Evolutionary conservation across 345 rosid species (phyloP), one percentile per base, ranked within the genome.

Genomic region (Balakata baccata): DNA sequence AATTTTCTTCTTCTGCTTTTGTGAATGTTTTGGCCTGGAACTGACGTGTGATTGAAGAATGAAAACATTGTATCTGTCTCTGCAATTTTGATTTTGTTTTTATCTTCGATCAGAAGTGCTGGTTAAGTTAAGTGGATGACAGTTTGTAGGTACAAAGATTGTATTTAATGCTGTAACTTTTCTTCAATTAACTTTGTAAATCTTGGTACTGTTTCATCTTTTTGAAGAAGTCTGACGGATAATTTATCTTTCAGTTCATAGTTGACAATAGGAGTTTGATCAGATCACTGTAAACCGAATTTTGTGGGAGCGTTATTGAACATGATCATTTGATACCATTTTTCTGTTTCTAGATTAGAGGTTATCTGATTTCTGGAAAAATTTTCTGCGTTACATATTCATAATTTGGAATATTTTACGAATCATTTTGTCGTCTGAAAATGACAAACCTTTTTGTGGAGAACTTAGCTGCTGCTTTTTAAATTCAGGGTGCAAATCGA

Each of bases 401-500:
- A 5, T 50, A 49, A 41, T 50, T 49, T 23, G 23, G 2, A n/a
- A n/a, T 62, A 47, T 14, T 17, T 7, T 61, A 47, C 38, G 34
- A 46, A 46, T 58, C 10, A 22, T 39, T 61, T 23, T 16, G 14
- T 17, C 41, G 41, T 41, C 6, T 37, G 20, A 22, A 47, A 46
- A 22, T 10, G 8, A 18, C 10, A 37, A 8, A 38, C 13, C 37
- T 25, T 54, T 53, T 25, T 3, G 34, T 23, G 9, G 46, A 37
- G 66, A 64, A 60, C 58, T 70, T 46, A 53, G 75, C 52, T 43
- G 47, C 47, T 20, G 12, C 11, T 1, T 52, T 54, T 68, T 53
- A 69, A 66, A 69, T 74, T 49, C 87, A 95, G 99, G 97, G 92
- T 34, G 71, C 75, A 81, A 86, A 85, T 73, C 87, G 80, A 70